A percentile compares a stretch with the other conserved stretches of the same genome.
Evolutionary conservation across 352 stramenopile species (phyloP).

Genomic region (Hyphochytrium catenoides): DNA sequence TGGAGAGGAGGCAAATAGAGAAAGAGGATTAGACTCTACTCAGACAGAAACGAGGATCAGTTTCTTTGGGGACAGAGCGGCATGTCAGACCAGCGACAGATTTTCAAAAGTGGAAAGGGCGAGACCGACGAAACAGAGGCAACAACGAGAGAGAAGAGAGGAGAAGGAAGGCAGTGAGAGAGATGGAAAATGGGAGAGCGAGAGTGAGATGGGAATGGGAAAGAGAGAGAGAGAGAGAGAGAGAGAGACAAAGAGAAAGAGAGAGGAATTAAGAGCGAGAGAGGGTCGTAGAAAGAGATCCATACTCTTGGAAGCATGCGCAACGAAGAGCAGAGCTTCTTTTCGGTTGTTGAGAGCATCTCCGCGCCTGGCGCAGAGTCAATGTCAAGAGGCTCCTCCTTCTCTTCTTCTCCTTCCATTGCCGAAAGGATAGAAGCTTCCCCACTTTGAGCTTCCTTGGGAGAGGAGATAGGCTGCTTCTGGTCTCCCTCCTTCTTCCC

Average conservation of each 20-base stretch:
- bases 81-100: too few relatives aligned
- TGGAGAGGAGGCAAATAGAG: too few relatives aligned
- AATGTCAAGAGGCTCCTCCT: conserved; percentile 22
- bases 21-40: too few relatives aligned
- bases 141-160: too few relatives aligned
- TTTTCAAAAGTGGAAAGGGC: too few relatives aligned
- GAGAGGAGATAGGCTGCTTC: too few relatives aligned
- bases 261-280: not conserved
- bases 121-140: too few relatives aligned
- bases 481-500: not conserved
- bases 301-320: conserved; percentile 63
- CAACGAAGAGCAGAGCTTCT: conserved; percentile 61
- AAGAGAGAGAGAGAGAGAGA: conserved; percentile 3
- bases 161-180: too few relatives aligned
- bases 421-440: not conserved
- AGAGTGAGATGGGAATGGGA: too few relatives aligned
- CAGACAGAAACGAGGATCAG: too few relatives aligned
- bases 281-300: not conserved
- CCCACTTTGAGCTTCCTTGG: conserved; percentile 10
- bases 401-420: conserved; percentile 4
- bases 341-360: conserved; percentile 68
- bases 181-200: too few relatives aligned
- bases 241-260: not conserved
- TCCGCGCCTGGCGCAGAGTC: conserved; percentile 52
- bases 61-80: too few relatives aligned